These are phyloP conservation scores for Nakaseomyces uthaithaninus DNA, from an alignment of 1,139 yeast genomes.

Conservation along the genomic window DNA sequence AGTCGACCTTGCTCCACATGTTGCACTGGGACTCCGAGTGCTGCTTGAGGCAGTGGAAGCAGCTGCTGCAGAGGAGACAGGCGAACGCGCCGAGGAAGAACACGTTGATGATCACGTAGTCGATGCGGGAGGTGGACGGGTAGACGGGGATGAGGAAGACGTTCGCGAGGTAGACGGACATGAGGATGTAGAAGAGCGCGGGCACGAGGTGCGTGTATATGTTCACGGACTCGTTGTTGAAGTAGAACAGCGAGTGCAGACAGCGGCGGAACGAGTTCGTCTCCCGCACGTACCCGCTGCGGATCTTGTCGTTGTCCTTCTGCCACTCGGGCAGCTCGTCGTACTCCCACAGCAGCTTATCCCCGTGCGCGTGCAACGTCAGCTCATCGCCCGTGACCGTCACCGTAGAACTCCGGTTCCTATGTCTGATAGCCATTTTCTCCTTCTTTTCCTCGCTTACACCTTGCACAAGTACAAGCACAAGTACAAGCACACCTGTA, in stretches of 20 bases:
- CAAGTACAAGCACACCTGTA: too few species aligned
- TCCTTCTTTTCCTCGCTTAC: too few species aligned
- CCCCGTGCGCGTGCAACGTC: not conserved
- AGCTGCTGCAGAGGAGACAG: slow-evolving; percentile 68
- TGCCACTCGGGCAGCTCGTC: slow-evolving; percentile 73
- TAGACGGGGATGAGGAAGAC: slow-evolving; percentile 36
- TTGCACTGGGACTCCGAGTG: slow-evolving; percentile 55
- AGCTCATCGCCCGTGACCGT: not conserved
- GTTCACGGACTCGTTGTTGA: slow-evolving; percentile 79
- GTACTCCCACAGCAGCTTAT: slow-evolving; percentile 26
- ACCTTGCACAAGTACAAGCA: too few species aligned
- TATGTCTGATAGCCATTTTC: too few species aligned
- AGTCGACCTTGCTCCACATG: slow-evolving; percentile 71
- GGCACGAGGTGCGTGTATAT: slow-evolving; percentile 77
- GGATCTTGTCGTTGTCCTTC: slow-evolving; percentile 69
- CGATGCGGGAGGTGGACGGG: slow-evolving; percentile 41
- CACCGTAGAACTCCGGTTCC: too few species aligned
- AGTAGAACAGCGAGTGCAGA: slow-evolving; percentile 48
- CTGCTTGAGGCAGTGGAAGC: slow-evolving; percentile 69
- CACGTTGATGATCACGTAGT: slow-evolving; percentile 37
- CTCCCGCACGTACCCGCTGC: slow-evolving; percentile 64
- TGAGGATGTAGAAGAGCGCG: slow-evolving; percentile 37
- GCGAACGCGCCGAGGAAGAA: slow-evolving; percentile 45
- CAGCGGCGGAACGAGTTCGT: slow-evolving; percentile 49
- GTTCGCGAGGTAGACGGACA: slow-evolving; percentile 27